Percentiles rank a stretch among this genome's conserved stretches.
Conservation (phyloP, 2,329 filamentous ascomycete species). For the Neopestalotiopsis sp. region DNA sequence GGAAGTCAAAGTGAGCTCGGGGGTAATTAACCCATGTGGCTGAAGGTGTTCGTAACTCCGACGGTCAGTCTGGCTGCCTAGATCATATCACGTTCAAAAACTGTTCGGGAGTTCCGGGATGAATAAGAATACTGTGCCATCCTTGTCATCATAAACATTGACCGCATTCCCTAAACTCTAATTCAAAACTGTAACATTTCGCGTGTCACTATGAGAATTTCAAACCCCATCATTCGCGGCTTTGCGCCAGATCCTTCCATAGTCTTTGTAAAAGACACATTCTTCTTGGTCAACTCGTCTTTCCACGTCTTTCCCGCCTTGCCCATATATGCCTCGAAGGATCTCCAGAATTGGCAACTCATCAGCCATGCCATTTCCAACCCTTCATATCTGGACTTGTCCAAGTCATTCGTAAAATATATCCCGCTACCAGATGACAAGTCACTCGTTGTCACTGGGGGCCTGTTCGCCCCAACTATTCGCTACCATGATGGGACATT, state of each 20-base stretch:
- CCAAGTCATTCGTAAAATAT: neutral
- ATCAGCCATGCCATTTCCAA: neutral
- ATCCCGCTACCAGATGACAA: neutral
- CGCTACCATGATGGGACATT: neutral
- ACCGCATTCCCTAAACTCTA: neutral
- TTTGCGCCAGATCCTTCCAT: conserved; percentile 1
- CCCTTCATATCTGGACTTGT: neutral
- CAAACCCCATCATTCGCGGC: neutral
- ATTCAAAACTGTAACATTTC: neutral
- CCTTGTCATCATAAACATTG: neutral
- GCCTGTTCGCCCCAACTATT: neutral
- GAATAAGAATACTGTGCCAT: neutral
- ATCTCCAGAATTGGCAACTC: neutral
- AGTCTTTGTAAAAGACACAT: neutral
- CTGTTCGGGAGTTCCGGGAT: neutral
- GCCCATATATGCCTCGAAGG: neutral
- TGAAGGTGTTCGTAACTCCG: too few relatives aligned
- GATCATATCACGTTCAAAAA: neutral
- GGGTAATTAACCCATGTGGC: neutral
- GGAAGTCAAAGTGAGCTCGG: neutral
- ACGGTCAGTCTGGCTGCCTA: too few relatives aligned
- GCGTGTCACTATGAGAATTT: neutral
- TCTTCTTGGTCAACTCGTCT: neutral
- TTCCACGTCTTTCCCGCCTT: neutral
- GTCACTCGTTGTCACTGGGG: neutral